phyloP scores from a whole-genome alignment of 495 filamentous ascomycete species.

The Hyaloscypha hepaticicola region DNA sequence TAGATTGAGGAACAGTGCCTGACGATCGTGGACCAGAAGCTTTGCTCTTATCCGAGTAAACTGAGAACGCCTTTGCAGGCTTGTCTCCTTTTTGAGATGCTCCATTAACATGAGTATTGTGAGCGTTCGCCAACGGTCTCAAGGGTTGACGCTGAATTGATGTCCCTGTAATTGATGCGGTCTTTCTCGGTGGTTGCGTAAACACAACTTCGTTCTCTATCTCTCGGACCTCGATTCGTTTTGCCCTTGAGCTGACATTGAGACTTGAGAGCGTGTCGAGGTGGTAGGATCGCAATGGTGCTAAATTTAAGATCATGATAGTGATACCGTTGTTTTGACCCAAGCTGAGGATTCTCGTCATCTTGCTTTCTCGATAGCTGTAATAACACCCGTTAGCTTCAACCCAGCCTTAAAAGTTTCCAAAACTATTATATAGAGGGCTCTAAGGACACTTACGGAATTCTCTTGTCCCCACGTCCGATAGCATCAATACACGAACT shows the following conservation, averaged over 20 bases:
- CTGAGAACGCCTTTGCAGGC: conserved; percentile 75
- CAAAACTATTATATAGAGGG: not conserved
- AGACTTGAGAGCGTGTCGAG: conserved; percentile 91
- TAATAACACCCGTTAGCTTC: not conserved
- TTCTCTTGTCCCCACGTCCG: conserved; percentile 61
- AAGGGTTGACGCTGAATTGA: conserved; percentile 70
- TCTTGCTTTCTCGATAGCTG: conserved; percentile 75
- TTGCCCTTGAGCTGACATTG: conserved; percentile 93
- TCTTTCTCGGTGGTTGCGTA: conserved; percentile 63
- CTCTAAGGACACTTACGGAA: conserved; percentile 55
- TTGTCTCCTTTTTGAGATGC: conserved; percentile 60
- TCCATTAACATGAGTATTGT: conserved; percentile 61
- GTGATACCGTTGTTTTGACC: conserved; percentile 96
- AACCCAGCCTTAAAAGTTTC: too few relatives aligned
- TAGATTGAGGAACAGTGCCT: conserved; percentile 37
- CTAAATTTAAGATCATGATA: conserved; percentile 95
- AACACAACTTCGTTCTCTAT: conserved; percentile 90
- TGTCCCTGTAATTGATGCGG: conserved; percentile 44
- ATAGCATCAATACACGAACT: conserved; percentile 98
- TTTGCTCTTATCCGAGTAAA: conserved; percentile 72
- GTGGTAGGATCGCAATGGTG: conserved; percentile 82
- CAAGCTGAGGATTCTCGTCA: conserved; percentile 90
- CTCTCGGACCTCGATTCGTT: conserved; percentile 93
- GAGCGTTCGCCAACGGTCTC: conserved; percentile 64
- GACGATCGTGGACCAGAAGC: conserved; percentile 36